A percentile compares a stretch with the other conserved stretches of the same genome.
phyloP scores from a whole-genome alignment of 1,139 yeast species.

The Zygosaccharomyces sapae region DNA sequence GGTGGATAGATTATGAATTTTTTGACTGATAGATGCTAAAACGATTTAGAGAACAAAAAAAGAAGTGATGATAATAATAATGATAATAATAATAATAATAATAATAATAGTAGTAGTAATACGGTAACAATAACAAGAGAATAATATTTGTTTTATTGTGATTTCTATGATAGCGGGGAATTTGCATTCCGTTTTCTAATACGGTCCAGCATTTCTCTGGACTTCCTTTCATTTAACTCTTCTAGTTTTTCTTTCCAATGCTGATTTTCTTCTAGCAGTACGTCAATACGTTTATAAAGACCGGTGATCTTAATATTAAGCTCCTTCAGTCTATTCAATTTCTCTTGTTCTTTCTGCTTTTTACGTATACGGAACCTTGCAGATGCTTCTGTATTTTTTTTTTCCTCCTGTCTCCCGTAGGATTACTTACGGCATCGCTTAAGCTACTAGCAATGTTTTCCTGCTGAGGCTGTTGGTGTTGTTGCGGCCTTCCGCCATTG shows the following conservation, averaged over 20 bases:
- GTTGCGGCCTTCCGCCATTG: neutral
- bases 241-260: constrained; percentile 30
- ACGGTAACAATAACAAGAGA: neutral
- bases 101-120: neutral
- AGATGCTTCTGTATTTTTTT: constrained; percentile 34
- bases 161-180: constrained; percentile 6
- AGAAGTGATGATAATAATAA: neutral
- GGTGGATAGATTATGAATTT: too few relatives aligned
- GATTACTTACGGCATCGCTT: neutral
- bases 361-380: constrained; percentile 33
- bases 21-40: too few relatives aligned
- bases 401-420: constrained; percentile 21
- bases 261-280: constrained; percentile 27
- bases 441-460: neutral
- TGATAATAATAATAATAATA: neutral
- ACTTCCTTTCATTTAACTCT: constrained; percentile 29
- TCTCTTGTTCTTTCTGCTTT: constrained; percentile 29
- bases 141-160: neutral
- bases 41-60: neutral
- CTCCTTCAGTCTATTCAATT: constrained; percentile 20
- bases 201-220: constrained; percentile 26
- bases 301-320: constrained; percentile 24
- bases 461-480: too few relatives aligned
- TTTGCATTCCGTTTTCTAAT: constrained; percentile 24
- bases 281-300: constrained; percentile 26